These are phyloP conservation scores for Phytophthora quininea DNA, from an alignment of 352 stramenopile genomes.

Conservation along the genomic window DNA sequence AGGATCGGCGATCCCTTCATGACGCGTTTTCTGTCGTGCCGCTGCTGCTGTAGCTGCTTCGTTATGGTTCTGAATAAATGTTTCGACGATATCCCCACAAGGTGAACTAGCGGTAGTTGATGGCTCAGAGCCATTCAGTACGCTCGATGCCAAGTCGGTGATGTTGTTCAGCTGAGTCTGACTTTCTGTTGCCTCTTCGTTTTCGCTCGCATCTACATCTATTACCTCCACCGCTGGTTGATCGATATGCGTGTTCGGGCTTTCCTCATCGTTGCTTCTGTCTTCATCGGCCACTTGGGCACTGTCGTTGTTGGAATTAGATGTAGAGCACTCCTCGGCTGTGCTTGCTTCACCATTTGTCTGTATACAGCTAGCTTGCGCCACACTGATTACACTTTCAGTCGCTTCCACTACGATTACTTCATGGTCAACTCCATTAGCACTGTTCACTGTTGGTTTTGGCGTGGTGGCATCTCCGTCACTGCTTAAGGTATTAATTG, in stretches of 20 bases:
- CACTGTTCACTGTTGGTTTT: no score
- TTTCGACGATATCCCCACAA: conserved; percentile 2
- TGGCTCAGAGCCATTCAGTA: not conserved
- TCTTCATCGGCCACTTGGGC: conserved; percentile 8
- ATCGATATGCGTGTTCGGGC: not conserved
- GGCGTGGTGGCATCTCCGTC: no score
- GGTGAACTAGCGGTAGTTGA: conserved; percentile 1
- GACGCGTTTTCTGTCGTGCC: conserved; percentile 7
- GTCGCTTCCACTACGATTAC: no score
- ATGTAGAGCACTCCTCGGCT: no score
- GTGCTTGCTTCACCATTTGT: no score
- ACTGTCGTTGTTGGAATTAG: no score
- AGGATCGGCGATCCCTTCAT: conserved; percentile 8
- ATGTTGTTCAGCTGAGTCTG: conserved; percentile 1
- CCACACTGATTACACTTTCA: no score
- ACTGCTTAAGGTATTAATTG: no score
- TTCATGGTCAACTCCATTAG: no score
- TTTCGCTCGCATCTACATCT: conserved; percentile 14
- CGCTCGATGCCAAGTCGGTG: not conserved
- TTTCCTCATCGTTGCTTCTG: not conserved
- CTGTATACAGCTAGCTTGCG: no score
- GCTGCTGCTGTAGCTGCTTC: conserved; percentile 7
- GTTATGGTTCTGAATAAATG: conserved; percentile 11
- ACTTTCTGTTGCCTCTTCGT: not conserved
- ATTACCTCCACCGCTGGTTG: conserved; percentile 21